phyloP scores from a whole-genome alignment of 441 rosid genomes.

The Omphalea diandra region DNA sequence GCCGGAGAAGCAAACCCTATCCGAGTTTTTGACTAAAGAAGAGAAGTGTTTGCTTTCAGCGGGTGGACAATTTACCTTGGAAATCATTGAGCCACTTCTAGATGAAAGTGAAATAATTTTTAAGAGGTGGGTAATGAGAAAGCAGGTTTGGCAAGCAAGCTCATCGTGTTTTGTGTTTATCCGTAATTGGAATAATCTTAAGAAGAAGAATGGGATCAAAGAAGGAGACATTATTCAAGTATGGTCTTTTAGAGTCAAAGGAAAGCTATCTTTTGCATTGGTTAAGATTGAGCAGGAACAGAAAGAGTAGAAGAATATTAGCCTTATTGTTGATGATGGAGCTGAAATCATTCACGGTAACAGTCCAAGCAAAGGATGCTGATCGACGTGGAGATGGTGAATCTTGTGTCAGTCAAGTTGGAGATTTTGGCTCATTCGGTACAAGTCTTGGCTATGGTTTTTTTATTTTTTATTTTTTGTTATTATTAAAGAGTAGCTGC shows the following conservation, averaged over 20 bases:
- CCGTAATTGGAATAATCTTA: background rate
- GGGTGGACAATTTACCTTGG: background rate
- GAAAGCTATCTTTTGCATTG: background rate
- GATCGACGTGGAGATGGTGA: too few relatives aligned
- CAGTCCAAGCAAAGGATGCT: too few relatives aligned
- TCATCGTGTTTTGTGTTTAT: background rate
- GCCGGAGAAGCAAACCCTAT: background rate
- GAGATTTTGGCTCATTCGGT: too few relatives aligned
- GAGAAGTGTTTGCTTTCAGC: background rate
- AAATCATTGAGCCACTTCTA: background rate
- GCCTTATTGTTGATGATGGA: too few relatives aligned
- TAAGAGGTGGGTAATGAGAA: background rate
- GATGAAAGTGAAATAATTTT: background rate
- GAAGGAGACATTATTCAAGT: background rate
- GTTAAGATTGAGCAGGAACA: background rate
- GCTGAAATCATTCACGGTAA: too few relatives aligned
- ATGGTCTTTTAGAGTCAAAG: slow-evolving; percentile 5
- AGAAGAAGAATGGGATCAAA: background rate
- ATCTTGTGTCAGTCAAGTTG: too few relatives aligned
- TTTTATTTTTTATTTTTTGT: too few relatives aligned
- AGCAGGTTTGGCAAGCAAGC: background rate
- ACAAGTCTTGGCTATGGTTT: too few relatives aligned
- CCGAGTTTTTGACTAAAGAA: background rate
- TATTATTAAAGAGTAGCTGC: too few relatives aligned
- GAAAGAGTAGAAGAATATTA: background rate